Conservation (phyloP, 2,329 filamentous ascomycete species). For the Monosporascus sp. region DNA sequence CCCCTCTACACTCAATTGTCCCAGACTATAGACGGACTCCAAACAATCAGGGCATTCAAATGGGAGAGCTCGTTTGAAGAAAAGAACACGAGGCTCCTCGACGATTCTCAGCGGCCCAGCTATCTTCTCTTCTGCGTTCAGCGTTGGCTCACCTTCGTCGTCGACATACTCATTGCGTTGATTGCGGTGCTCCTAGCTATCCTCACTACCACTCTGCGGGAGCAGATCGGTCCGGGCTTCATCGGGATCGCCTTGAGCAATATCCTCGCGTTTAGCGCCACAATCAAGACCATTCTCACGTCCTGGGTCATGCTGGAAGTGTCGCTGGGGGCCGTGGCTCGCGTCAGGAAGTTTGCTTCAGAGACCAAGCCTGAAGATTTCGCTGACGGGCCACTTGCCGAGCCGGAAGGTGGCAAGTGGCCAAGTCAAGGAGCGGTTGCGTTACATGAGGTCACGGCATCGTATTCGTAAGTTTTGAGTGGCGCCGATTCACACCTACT, state of each 20-base stretch:
- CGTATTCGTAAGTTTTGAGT: not conserved
- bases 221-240: constrained; percentile 9
- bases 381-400: not conserved
- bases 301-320: constrained; percentile 4
- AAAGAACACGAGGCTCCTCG: constrained; percentile 24
- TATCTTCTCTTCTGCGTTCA: constrained; percentile 30
- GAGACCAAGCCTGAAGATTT: not conserved
- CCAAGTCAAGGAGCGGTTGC: not conserved
- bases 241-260: constrained; percentile 11
- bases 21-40: constrained; percentile 37
- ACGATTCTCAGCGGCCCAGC: constrained; percentile 27
- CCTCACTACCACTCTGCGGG: constrained; percentile 10
- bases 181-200: not conserved
- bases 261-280: constrained; percentile 2
- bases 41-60: constrained; percentile 40
- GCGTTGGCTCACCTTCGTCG: constrained; percentile 27
- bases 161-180: constrained; percentile 25
- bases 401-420: not conserved
- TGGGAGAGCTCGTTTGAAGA: constrained; percentile 32
- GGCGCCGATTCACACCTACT: too few species aligned
- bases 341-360: constrained; percentile 1
- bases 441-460: not conserved
- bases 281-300: not conserved
- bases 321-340: constrained; percentile 4
- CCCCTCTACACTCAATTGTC: constrained; percentile 32